These are phyloP conservation scores for Neurospora crassa DNA, from an alignment of 2,329 filamentous ascomycete genomes.

Conservation along the genomic window DNA sequence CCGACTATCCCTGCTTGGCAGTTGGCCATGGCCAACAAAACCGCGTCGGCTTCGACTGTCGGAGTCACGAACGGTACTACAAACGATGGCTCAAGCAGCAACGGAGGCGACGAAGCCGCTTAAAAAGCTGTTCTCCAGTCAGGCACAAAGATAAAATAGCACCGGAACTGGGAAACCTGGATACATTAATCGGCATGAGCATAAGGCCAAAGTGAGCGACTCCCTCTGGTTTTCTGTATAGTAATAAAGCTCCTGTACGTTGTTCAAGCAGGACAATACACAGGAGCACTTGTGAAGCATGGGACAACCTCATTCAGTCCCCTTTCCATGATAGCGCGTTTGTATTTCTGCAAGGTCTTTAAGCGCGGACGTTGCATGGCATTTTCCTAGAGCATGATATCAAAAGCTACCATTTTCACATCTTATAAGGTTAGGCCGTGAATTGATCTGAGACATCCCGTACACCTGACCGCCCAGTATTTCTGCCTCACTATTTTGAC, in stretches of 20 bases:
- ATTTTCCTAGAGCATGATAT: not conserved
- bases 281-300: not conserved
- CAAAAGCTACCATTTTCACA: not conserved
- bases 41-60: slow-evolving; percentile 12
- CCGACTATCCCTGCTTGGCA: slow-evolving; percentile 75
- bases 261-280: not conserved
- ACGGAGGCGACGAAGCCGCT: not conserved
- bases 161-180: not conserved
- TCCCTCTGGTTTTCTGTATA: not conserved
- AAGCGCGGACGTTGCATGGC: not conserved
- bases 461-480: not conserved
- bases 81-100: slow-evolving; percentile 8
- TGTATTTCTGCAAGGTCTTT: not conserved
- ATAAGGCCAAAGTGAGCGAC: not conserved
- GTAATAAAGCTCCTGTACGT: not conserved
- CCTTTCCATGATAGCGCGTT: not conserved
- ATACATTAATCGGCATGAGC: not conserved
- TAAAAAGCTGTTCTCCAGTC: not conserved
- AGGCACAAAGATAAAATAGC: not conserved
- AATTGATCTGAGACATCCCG: not conserved
- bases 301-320: not conserved
- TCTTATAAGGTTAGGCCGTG: not conserved
- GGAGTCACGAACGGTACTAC: slow-evolving; percentile 5
- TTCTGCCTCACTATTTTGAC: not conserved
- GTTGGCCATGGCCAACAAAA: slow-evolving; percentile 53